Base-by-base conservation (phyloP, 768 basidiomycete genomes). In the Termitomyces sp. region DNA sequence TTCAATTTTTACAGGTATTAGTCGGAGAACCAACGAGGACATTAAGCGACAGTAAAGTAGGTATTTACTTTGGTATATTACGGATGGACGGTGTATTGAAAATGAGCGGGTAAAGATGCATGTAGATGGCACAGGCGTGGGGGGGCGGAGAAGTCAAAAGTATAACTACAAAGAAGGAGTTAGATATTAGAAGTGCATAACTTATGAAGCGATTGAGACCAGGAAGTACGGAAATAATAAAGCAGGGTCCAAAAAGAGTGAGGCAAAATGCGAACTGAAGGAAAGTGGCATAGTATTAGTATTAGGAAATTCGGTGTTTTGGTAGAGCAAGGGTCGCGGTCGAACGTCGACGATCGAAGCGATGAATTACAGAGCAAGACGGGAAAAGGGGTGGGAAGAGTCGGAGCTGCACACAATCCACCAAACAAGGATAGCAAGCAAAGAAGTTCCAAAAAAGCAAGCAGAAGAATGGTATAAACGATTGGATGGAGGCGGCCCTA, bases 31-130 rank as follows among this genome's bases (percentile, higher is more conserved):
- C 56, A 43, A 46, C 57, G n/a, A 59, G 25, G 48, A 54, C 36
- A 67, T 60, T 67, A 67, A 47, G 57, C 31, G 58, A 62, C 54
- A 59, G 63, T 63, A 56, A 15, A 29, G 48, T 48, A 60, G 52
- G 63, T 68, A 68, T 67, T 63, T 48, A 63, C 59, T 54, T 62
- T 52, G 59, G 60, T 63, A 50, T 60, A 65, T 61, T 65, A 65
- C 48, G 60, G 50, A 12, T 45, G 48, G 47, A 50, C 32, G 43
- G 36, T 25, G 31, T 57, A 46, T 43, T 31, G n/a, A 45, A 43
- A 59, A 60, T 60, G 65, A 56, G 58, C 20, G 56, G 36, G 59
- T 56, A 63, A 51, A 54, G 49, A 54, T 36, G 57, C 36, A 56
- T 37, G 58, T 59, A 64, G 60, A 64, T 61, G 45, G 56, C 60